Base-by-base conservation (phyloP, 441 rosid species). In the California macrophylla region DNA sequence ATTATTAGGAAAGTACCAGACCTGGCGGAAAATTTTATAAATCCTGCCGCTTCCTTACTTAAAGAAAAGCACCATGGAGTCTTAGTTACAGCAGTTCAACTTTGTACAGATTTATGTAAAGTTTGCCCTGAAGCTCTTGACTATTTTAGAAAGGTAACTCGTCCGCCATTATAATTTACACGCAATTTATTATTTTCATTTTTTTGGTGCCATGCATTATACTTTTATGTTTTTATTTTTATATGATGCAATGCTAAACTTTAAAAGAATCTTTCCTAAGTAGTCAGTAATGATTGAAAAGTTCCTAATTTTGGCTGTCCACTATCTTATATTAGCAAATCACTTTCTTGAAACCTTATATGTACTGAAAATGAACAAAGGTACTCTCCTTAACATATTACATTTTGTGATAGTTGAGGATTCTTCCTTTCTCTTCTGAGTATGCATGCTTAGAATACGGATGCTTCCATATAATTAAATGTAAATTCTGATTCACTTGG, bases 61-160 rank as follows among this genome's bases (percentile, higher is more conserved):
- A 90, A 84, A 85, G 99, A 92, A 87, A 94, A 94, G 71, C 99
- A 94, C 82, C 99, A 94, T 79, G 99, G 99, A 70, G 98, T 89
- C 75, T 79, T 90, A 78, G 87, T 92, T 78, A 90, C 99, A 64
- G 97, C 97, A 78, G 77, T 94, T 85, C 98, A 94, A 79, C 96
- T 94, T 69, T 92, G 98, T 81, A 83, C 85, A 71, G 98, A 94
- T 78, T 82, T 94, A 74, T 90, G 99, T 81, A 86, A 80, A 84
- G 82, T 85, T 85, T 87, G 87, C 77, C 79, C 87, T 34, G 99
- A 92, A 75, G 97, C 99, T 72, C 89, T 84, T 40, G 93, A 90
- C 66, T 84, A 74, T 85, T 87, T 90, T 72, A 89, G 97, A 80
- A 88, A 87, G 98, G 99, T 94, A 85, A 77, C 50, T 64, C 58